These are phyloP conservation scores for Tulasnella sp. DNA, from an alignment of 768 basidiomycete genomes.

Conservation along the genomic window DNA sequence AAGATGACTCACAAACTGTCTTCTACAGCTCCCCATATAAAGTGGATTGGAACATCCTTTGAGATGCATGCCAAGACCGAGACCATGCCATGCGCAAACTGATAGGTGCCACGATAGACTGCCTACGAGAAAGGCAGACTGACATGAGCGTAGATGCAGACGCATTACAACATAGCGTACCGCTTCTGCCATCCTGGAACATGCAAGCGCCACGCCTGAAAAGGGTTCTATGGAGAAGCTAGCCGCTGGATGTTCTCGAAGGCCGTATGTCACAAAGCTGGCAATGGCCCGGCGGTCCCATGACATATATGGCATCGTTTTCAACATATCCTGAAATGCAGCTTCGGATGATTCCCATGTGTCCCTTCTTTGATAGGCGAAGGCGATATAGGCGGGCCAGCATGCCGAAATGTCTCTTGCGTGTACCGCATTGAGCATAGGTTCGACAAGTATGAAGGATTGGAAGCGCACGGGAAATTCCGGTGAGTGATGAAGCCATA, in stretches of 20 bases:
- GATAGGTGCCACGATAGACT: neutral
- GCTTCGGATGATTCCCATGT: constrained; percentile 7
- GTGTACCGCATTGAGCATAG: constrained; percentile 1
- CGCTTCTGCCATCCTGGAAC: constrained; percentile 6
- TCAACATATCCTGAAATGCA: neutral
- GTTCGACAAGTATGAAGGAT: constrained; percentile 9
- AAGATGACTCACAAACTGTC: neutral
- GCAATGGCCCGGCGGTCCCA: constrained; percentile 1
- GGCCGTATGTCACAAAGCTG: neutral
- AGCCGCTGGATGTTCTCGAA: constrained; percentile 11
- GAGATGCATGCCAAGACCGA: neutral
- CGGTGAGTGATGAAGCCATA: no score
- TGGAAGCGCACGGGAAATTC: neutral
- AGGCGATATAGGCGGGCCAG: neutral
- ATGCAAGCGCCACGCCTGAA: constrained; percentile 7
- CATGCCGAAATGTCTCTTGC: neutral
- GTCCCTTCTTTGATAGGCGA: constrained; percentile 6
- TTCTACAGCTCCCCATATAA: neutral
- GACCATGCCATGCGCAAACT: neutral
- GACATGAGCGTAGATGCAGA: neutral
- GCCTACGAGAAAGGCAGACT: neutral
- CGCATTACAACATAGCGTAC: neutral
- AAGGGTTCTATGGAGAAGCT: neutral
- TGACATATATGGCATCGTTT: neutral
- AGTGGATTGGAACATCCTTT: neutral